Base-by-base conservation (phyloP, 2,329 filamentous ascomycete species). In the Dothidotthia symphoricarpi region DNA sequence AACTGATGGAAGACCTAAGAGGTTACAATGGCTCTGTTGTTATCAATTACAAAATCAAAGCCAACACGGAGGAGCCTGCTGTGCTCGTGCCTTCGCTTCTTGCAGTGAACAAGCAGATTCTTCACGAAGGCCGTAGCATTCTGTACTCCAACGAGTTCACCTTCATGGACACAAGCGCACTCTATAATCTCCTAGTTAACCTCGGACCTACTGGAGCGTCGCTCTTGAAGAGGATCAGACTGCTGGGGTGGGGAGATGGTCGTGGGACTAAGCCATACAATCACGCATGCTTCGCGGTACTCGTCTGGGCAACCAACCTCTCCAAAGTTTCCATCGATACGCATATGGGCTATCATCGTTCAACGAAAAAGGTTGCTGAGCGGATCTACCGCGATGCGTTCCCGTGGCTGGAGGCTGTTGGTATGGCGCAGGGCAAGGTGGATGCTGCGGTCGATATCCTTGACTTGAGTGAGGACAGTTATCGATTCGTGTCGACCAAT, bases 351-450 rank as follows among this genome's bases (percentile, higher is more conserved):
- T 43, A 32, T 16, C 34, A 39, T 6, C 10, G 28, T 6, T 16
- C 34, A 1, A 10, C 45, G 0, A 47, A 48, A 24, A 8, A 26
- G 6, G 36, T 47, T 4, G 64, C 64, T 2, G 53, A 51, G 8
- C 53, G 59, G 16, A 33, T 68, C 22, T 69, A 66, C 31, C 65
- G 63, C 7, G 57, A 67, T 29, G 62, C 54, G 0, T 64, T 65
- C 19, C 53, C 57, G 3, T 68, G 63, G 63, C 43, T 69, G 6
- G 66, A 69, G 28, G 58, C 57, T 0, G 45, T 65, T 8, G 63
- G 52, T 3, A 31, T 33, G 9, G 50, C 49, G 3, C 63, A 53
- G 30, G 55, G 58, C 3, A 56, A 47, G 17, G 13, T 39, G 3
- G 63, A 66, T 38, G 63, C 57, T 6, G 64, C 52, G 1, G 28